These are phyloP conservation scores for Entophlyctis luteolus DNA, from an alignment of 192 early-diverging fungal species.

Conservation along the genomic window DNA sequence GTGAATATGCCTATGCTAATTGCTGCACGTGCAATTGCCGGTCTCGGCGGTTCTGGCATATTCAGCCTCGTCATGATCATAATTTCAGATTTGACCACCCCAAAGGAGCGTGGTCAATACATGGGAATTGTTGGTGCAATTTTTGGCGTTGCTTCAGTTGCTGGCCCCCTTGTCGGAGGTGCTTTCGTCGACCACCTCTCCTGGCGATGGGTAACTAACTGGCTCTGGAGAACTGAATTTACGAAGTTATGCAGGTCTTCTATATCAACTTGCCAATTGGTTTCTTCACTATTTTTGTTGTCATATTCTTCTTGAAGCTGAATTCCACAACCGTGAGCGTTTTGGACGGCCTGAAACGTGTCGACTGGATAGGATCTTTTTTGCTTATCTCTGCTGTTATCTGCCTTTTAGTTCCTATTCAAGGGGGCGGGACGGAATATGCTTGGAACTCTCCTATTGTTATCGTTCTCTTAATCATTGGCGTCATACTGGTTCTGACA, in stretches of 20 bases:
- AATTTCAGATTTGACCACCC: slow-evolving; percentile 72
- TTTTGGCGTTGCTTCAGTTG: slow-evolving; percentile 67
- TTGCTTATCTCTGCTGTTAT: slow-evolving; percentile 13
- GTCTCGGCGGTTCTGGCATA: slow-evolving; percentile 74
- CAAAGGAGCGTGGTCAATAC: slow-evolving; percentile 68
- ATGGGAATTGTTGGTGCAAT: slow-evolving; percentile 62
- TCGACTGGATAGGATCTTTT: slow-evolving; percentile 22
- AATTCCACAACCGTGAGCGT: neutral
- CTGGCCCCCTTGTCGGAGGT: slow-evolving; percentile 80
- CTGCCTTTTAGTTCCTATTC: slow-evolving; percentile 36
- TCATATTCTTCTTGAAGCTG: slow-evolving; percentile 47
- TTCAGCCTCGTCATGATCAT: slow-evolving; percentile 76
- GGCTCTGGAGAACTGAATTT: neutral
- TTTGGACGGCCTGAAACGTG: neutral
- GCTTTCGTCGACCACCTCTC: slow-evolving; percentile 61
- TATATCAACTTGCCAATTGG: slow-evolving; percentile 78
- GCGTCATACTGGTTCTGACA: slow-evolving; percentile 32
- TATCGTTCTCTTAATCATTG: slow-evolving; percentile 62
- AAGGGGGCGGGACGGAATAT: slow-evolving; percentile 64
- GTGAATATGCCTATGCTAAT: slow-evolving; percentile 59
- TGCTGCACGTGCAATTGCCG: slow-evolving; percentile 66
- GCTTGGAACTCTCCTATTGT: slow-evolving; percentile 54
- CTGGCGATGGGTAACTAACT: slow-evolving; percentile 28
- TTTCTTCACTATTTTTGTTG: slow-evolving; percentile 36
- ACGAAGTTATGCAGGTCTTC: slow-evolving; percentile 37